phyloP scores from a whole-genome alignment of 78 protist species.

The Ministeria vibrans region DNA sequence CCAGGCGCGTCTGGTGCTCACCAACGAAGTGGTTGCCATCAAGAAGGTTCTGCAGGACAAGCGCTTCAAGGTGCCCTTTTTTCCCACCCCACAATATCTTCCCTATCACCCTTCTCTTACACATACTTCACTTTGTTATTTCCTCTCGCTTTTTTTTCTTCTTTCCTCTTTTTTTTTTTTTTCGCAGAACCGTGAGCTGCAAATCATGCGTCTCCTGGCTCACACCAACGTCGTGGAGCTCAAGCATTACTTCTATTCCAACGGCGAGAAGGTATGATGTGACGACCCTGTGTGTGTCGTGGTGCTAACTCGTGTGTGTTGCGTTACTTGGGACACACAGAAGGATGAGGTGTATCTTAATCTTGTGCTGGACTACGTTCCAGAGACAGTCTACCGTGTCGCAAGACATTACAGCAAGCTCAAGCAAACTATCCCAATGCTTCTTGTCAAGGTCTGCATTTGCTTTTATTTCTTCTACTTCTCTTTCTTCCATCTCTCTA shows the following conservation, averaged over 20 bases:
- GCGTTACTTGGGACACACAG: background rate
- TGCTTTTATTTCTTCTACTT: background rate
- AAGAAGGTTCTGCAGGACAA: constrained; percentile 97
- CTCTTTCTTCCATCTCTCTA: background rate
- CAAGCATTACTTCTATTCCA: constrained; percentile 77
- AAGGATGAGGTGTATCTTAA: constrained; percentile 93
- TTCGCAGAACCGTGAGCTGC: constrained; percentile 92
- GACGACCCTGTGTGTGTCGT: background rate
- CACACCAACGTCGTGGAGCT: constrained; percentile 90
- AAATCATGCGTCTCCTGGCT: constrained; percentile 86
- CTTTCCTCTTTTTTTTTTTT: background rate
- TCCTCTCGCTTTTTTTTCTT: background rate
- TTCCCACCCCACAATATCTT: background rate
- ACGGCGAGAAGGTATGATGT: constrained; percentile 61
- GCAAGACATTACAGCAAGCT: constrained; percentile 63
- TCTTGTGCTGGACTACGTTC: constrained; percentile 96
- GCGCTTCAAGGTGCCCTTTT: constrained; percentile 84
- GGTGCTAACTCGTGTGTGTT: background rate
- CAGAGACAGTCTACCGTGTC: constrained; percentile 89
- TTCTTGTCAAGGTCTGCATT: constrained; percentile 58
- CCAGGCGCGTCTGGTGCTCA: constrained; percentile 60
- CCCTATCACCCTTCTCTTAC: background rate
- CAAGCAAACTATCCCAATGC: constrained; percentile 72
- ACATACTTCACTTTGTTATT: background rate
- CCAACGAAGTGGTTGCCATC: constrained; percentile 91